A percentile compares a stretch with the other conserved stretches of the same genome.
Evolutionary conservation across 805 yeast species (phyloP).

Genomic region (Millerozyma miso): DNA sequence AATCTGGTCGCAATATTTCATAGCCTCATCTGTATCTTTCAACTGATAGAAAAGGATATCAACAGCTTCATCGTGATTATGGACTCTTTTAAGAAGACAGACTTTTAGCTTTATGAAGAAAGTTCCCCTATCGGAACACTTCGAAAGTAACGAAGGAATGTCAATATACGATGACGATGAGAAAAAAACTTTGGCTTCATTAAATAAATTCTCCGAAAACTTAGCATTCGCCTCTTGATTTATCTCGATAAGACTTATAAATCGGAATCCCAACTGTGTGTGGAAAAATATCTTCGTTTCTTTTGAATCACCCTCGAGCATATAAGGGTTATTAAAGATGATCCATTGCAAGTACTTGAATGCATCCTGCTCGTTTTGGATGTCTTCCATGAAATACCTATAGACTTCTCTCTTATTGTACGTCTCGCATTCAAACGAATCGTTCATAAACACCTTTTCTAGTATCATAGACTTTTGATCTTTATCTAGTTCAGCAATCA

Average conservation of each 20-base stretch:
- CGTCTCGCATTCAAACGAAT: slow-evolving; percentile 55
- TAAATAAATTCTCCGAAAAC: background rate
- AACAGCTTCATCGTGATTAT: slow-evolving; percentile 60
- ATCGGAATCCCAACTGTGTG: background rate
- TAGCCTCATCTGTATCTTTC: slow-evolving; percentile 53
- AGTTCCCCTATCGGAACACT: slow-evolving; percentile 8
- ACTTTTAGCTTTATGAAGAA: slow-evolving; percentile 46
- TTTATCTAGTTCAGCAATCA: slow-evolving; percentile 37
- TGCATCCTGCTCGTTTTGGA: slow-evolving; percentile 20
- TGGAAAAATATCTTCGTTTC: background rate
- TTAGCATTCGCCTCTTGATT: slow-evolving; percentile 14
- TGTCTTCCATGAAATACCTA: slow-evolving; percentile 38
- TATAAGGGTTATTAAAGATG: slow-evolving; percentile 29
- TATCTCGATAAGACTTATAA: background rate
- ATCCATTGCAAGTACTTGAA: slow-evolving; percentile 46
- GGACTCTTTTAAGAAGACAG: slow-evolving; percentile 53
- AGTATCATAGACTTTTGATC: slow-evolving; percentile 18
- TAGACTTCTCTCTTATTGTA: slow-evolving; percentile 53
- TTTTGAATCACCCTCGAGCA: background rate
- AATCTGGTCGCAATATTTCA: slow-evolving; percentile 54
- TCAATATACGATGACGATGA: background rate
- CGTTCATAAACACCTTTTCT: slow-evolving; percentile 60
- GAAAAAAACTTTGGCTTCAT: background rate
- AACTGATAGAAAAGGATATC: slow-evolving; percentile 56
- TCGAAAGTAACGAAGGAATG: background rate